Evolutionary conservation across 164 flowering plant genomes (phyloP).

Genomic region (Aristolochia contorta): DNA sequence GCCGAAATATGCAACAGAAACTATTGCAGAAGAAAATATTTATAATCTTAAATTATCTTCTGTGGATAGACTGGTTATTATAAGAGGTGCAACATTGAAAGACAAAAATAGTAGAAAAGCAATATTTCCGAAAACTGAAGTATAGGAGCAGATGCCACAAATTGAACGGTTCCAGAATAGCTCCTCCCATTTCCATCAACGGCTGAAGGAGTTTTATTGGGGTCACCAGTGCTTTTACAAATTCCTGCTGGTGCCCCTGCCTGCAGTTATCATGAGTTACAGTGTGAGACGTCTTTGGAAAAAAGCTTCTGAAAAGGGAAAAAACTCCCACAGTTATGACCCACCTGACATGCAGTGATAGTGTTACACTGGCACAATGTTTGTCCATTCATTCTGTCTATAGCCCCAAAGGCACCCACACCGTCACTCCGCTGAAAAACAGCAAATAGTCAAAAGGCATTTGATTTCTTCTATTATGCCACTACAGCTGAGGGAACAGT

Average conservation of each 20-base stretch:
- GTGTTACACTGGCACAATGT: conserved; percentile 73
- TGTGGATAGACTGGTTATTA: conserved; percentile 2
- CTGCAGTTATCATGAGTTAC: conserved; percentile 31
- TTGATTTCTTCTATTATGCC: neutral
- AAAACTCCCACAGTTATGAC: neutral
- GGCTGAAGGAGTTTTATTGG: conserved; percentile 27
- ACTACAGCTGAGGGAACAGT: neutral
- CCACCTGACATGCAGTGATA: conserved; percentile 64
- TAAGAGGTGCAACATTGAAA: conserved; percentile 14
- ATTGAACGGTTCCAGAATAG: conserved; percentile 65
- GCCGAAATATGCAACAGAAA: conserved; percentile 3
- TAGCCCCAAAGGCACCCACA: conserved; percentile 75
- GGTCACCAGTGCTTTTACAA: conserved; percentile 47
- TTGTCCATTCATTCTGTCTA: conserved; percentile 88
- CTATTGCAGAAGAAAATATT: conserved; percentile 8
- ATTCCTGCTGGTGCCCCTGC: conserved; percentile 65
- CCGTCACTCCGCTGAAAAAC: conserved; percentile 90
- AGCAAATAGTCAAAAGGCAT: neutral
- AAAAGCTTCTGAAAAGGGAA: neutral
- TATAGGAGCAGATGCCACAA: conserved; percentile 45
- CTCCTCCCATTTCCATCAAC: conserved; percentile 35
- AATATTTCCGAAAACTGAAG: conserved; percentile 15
- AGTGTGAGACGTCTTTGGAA: neutral
- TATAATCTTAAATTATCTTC: conserved; percentile 1
- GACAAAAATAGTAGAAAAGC: conserved; percentile 16